Evolutionary conservation across 306 rosid species (phyloP), one percentile per base, ranked within the genome.

Genomic region (Benincasa hispida): DNA sequence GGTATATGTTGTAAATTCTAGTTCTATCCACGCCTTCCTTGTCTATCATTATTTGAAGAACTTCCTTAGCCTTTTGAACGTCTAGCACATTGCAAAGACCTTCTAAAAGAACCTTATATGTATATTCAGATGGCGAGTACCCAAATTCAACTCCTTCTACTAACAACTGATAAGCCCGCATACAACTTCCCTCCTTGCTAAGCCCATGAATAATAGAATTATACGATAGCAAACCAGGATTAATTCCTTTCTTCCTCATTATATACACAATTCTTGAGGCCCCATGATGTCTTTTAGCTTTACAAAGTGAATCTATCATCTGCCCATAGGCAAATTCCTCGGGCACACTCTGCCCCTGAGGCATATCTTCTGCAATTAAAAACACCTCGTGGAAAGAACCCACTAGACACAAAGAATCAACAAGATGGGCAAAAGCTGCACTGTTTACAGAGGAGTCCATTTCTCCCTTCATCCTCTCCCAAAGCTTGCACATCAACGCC

Each of bases 241-340:
- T 60, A 42, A 90, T 75, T 10, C 95, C 91, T 72, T 78, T 83
- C 59, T 77, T 89, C 85, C 87, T 88, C 98, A 93, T 88, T 30
- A 87, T 60, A 39, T 91, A 91, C 41, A 84, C 91, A 79, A 93
- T 82, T 84, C 98, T 88, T 8, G 93, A 86, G 17, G 96, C 89
- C 35, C 86, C 94, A 68, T 91, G 87, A 89, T 86, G 58, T 72
- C 91, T 87, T 74, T 86, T 85, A 24, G 81, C 85, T 79, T 86
- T 90, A 67, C 98, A 93, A 24, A 90, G 91, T n/a, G 98, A 93
- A 76, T 93, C 94, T 37, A 93, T 88, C 94, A 87, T 85, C 85
- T 87, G 92, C 4, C 79, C 84, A 76, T 86, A 87, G 75, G 89
- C 79, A 81, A 85, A 87, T 37, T 91, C 93, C 84, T 85, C 86